Base-by-base conservation (phyloP, 805 yeast genomes). In the Candida nitratophila region DNA sequence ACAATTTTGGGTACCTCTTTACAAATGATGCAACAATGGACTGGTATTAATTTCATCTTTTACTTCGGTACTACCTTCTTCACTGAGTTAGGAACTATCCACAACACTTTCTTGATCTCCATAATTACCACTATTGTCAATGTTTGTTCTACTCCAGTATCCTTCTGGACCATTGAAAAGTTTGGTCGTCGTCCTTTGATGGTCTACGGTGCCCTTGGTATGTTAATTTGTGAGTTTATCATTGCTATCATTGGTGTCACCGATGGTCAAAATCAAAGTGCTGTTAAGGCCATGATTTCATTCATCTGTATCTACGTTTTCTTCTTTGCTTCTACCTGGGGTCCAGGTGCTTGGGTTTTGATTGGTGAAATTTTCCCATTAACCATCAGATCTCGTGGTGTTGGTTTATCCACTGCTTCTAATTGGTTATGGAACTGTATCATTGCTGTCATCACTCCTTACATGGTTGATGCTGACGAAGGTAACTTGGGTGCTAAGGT, bases 301-400 rank as follows among this genome's bases (percentile, higher is more conserved):
- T 71, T 77, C 55, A 68, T 75, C 45, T 77, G 81, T 59, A 60
- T 73, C 34, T 86, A 83, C 59, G 81, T 86, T 52, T 79, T 82
- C 44, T 81, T 81, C 60, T 83, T 84, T 67, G 95, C 93, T 9
- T 73, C 86, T 4, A 76, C 91, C 21, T 86, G 93, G 91, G 91
- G 91, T 60, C 89, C 93, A 34, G 78, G 76, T 48, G 79, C 77
- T 34, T 86, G 91, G 90, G 86, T 77, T 40, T 62, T 76, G 44
- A 63, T 68, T 54, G 79, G 80, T 54, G 83, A 77, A 54, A 65
- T 75, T 40, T 85, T 75, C 73, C 86, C 90, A 49, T 76, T 85
- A 43, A 77, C 83, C 60, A 77, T 81, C 49, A 77, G 95, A 60
- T 85, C 86, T 44, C 81, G 80, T 60, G 86, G 86, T 46, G 77